Evolutionary conservation across 768 basidiomycete genomes (phyloP), one percentile per base, ranked within the genome.

Genomic region (Termitomyces sp.): DNA sequence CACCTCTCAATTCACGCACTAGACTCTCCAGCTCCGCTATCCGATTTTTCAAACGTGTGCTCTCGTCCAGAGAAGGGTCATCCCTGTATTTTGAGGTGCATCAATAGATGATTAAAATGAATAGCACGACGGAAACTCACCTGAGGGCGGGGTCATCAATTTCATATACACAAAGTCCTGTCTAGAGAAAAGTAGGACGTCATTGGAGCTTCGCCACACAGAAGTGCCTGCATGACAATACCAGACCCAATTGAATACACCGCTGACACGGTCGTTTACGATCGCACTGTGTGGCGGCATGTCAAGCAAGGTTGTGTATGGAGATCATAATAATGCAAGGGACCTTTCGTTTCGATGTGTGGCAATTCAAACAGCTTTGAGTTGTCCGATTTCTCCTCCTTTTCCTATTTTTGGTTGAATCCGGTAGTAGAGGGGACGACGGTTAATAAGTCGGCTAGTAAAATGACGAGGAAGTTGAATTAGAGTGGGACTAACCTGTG

Each of bases 21-120:
- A 95, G 82, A 63, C 89, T 90, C 71, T 97, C 94, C 51, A 97
- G 83, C 72, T 97, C 94, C 36, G 92, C 93, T 60, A 97, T 93
- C 46, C 94, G 77, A 62, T 90, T 89, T 54, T 91, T 81, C 52
- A 95, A 78, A 53, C 89, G 85, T 15, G 91, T 93, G 55, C 80
- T 86, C 73, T 96, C 94, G 65, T 92, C 89, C n/a, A 92, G 70
- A 42, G 85, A 82, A 11, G 92, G 91, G 71, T 94, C 91, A 66
- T 93, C 90, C 68, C 91, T 91, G 69, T 4, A 52, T 55, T 36
- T 16, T 4, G 10, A 2, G 25, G 23, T 39, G 46, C n/a, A n/a
- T n/a, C n/a, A n/a, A n/a, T n/a, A n/a, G n/a, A 56, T 44, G 43
- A 52, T 52, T 50, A 58, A 36, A 33, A 16, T 20, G 25, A 51